phyloP scores from a whole-genome alignment of 164 flowering plant genomes.

The Cinnamomum chago region DNA sequence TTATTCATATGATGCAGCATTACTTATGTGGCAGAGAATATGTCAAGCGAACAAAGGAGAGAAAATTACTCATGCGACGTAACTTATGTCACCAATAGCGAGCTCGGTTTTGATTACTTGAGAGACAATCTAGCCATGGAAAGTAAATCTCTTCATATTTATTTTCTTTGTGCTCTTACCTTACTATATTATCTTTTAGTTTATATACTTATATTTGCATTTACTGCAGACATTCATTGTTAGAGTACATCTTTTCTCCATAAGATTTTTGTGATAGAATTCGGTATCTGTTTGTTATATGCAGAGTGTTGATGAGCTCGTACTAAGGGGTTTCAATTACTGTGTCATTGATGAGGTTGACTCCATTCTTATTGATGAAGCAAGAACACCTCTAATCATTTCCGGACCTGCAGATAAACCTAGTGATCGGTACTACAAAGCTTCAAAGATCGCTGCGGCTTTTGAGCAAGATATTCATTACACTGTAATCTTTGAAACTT shows the following conservation, averaged over 20 bases:
- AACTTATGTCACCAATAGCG: conserved; percentile 97
- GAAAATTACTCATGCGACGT: conserved; percentile 91
- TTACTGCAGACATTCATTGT: neutral
- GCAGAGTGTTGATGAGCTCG: conserved; percentile 97
- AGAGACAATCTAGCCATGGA: conserved; percentile 99
- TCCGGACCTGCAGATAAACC: conserved; percentile 99
- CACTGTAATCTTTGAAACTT: conserved; percentile 52
- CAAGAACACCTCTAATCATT: conserved; percentile 97
- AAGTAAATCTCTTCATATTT: conserved; percentile 48
- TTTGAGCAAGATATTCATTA: conserved; percentile 93
- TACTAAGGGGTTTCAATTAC: conserved; percentile 74
- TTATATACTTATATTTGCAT: neutral
- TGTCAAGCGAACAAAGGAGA: conserved; percentile 92
- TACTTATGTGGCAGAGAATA: conserved; percentile 63
- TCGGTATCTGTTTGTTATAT: conserved; percentile 17
- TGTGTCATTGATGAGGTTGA: conserved; percentile 99
- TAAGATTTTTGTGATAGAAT: neutral
- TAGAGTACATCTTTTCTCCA: conserved; percentile 4
- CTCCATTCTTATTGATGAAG: conserved; percentile 99
- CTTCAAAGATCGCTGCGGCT: conserved; percentile 91
- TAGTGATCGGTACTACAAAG: conserved; percentile 88
- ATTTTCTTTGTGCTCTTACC: neutral
- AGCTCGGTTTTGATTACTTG: conserved; percentile 97
- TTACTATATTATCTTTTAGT: neutral
- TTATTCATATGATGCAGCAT: neutral